Conservation (phyloP, 148 eudicot genomes). For the Amaranthus cruentus region DNA sequence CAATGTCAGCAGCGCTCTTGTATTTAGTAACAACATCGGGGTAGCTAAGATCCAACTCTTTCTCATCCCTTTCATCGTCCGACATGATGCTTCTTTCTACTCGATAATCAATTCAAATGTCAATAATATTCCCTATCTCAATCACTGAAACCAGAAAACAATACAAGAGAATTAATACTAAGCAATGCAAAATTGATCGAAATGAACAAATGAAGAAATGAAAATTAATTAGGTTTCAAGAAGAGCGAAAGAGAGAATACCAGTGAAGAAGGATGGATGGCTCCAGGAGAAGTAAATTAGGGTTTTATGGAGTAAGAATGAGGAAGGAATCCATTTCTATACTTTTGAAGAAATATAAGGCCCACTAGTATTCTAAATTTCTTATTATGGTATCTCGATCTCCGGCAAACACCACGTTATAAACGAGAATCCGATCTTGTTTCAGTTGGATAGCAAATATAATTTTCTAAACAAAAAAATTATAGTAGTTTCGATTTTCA, state of each 20-base stretch:
- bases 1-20: conserved; percentile 86
- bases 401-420: too few relatives aligned
- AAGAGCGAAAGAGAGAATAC: neutral
- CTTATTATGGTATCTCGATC: neutral
- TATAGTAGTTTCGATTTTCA: too few relatives aligned
- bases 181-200: neutral
- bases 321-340: neutral
- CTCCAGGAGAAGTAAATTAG: neutral
- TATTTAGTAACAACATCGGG: conserved; percentile 96
- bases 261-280: neutral
- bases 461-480: too few relatives aligned
- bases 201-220: neutral
- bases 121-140: neutral
- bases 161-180: neutral
- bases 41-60: conserved; percentile 78
- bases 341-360: neutral
- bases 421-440: too few relatives aligned
- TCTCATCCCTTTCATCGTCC: conserved; percentile 93
- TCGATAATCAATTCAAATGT: neutral
- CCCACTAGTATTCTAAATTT: too few relatives aligned
- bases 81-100: conserved; percentile 38
- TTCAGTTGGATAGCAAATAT: too few relatives aligned
- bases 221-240: conserved; percentile 18
- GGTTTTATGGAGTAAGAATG: conserved; percentile 6
- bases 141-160: conserved; percentile 9